Evolutionary conservation across 2,329 filamentous ascomycete genomes (phyloP), one percentile per base, ranked within the genome.

Genomic region (Arthrobotrys iridis): DNA sequence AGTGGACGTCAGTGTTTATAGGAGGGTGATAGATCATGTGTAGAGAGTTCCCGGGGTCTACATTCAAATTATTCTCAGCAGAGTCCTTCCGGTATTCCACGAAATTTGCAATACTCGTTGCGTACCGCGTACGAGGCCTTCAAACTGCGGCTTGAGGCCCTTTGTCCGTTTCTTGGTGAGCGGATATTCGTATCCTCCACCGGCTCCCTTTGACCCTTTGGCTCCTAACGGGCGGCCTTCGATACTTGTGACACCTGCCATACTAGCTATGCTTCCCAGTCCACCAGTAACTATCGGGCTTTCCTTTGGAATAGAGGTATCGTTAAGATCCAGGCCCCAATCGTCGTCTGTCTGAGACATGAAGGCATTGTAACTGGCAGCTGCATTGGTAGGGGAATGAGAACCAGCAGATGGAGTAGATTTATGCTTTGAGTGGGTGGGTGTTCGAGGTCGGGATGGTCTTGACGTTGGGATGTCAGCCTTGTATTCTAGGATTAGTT

Each of bases 71-170:
- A 6, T 26, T 28, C 28, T 30, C 48, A 76, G 41, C 46, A 13
- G 20, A 8, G 15, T 37, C 18, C 30, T 41, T 46, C 3, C 13
- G 20, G 1, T 8, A 10, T 50, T 20, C 3, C 24, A 10, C 18
- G 28, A 5, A 13, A 46, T 26, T 55, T 11, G 15, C 5, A 7
- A 15, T 35, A 22, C 2, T 22, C 30, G 24, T 8, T 20, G n/a
- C 18, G 15, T 74, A 90, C 89, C 89, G 85, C 87, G 88, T 18
- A 99, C 84, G 48, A 99, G 96, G 77, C 99, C 95, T 83, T 99
- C 97, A 82, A 98, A 99, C 82, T 99, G 95, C 59, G 95, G 95
- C 77, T 95, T 89, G 20, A 99, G 84, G 73, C 98, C 98, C 85
- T 99, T 99, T 26, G 93, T 94, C 63, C 78, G 37, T 65, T 77